phyloP scores from a whole-genome alignment of 768 basidiomycete genomes.

The Auriculariales sp. region DNA sequence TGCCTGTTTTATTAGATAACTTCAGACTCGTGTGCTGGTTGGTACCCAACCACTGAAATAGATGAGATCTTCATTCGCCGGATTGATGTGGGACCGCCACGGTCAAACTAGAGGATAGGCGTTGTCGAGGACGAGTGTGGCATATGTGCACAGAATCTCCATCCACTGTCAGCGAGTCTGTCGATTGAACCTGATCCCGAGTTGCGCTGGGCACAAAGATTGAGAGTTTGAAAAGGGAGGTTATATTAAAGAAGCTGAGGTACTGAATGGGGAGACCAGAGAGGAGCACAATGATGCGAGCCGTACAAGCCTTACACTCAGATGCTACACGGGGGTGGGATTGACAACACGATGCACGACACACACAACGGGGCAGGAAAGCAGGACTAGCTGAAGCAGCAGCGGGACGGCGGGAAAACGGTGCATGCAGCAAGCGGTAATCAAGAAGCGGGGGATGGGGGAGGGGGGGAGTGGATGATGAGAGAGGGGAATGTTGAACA shows the following conservation, averaged over 20 bases:
- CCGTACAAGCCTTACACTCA: slow-evolving; percentile 2
- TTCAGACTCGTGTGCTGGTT: no score
- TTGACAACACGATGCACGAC: not conserved
- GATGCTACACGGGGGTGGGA: slow-evolving; percentile 1
- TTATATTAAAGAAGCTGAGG: not conserved
- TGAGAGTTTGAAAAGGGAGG: not conserved
- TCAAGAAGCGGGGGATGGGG: not conserved
- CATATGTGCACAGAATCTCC: no score
- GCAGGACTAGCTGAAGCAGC: not conserved
- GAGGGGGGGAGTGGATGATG: not conserved
- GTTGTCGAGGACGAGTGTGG: no score
- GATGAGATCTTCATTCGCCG: no score
- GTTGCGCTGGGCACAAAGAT: no score
- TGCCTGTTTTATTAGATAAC: no score
- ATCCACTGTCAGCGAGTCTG: no score
- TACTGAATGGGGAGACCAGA: not conserved
- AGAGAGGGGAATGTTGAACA: no score
- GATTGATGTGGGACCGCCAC: no score
- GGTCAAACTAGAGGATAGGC: no score
- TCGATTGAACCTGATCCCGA: no score
- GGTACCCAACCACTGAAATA: no score
- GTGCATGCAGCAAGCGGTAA: not conserved
- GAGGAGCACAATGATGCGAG: not conserved
- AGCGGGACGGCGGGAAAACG: not conserved
- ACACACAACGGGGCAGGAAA: not conserved